Base-by-base conservation (phyloP, 2,329 filamentous ascomycete species). In the Eurotiales sp. region DNA sequence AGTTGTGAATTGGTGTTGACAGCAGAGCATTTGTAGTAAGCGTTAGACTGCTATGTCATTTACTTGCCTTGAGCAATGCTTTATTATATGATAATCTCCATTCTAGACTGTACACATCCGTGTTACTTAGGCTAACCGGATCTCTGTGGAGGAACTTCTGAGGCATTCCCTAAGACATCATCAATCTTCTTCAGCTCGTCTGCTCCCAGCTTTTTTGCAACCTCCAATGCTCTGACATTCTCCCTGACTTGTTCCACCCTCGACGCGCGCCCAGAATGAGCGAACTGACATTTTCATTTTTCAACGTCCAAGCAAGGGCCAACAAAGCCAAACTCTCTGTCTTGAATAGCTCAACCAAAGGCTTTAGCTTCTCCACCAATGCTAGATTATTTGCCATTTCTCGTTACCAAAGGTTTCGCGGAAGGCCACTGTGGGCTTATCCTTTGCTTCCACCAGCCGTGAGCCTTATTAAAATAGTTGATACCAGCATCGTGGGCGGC, bases 291-390 rank as follows among this genome's bases (percentile, higher is more conserved):
- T 83, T 79, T 4, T 69, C 66, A 64, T 83, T 83, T 68, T 77
- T 80, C 36, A 77, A 70, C 49, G 66, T 65, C 80, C 80, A 83
- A 1, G 80, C 80, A 34, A 83, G 68, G 21, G 78, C 71, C 21
- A 83, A 71, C 59, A 80, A 76, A 3, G 75, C 72, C 39, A 79
- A 77, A 39, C 36, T 39, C 37, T 79, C 82, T 54, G 84, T 74
- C 11, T 78, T 83, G 36, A 90, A 71, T 59, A 76, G 77, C 50
- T 87, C 77, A 2, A 87, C 86, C 56, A 90, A 77, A 22, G 80
- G 78, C 73, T 80, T 73, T 47, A 85, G 70, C 15, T 57, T 60
- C 46, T 54, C 60, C 19, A 63, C 58, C 57, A 59, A 50, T 29
- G 56, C 57, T 51, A 58, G 46, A 55, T 59, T 57, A 8, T 51